Conservation (phyloP, 306 rosid genomes). For the Datisca glomerata region DNA sequence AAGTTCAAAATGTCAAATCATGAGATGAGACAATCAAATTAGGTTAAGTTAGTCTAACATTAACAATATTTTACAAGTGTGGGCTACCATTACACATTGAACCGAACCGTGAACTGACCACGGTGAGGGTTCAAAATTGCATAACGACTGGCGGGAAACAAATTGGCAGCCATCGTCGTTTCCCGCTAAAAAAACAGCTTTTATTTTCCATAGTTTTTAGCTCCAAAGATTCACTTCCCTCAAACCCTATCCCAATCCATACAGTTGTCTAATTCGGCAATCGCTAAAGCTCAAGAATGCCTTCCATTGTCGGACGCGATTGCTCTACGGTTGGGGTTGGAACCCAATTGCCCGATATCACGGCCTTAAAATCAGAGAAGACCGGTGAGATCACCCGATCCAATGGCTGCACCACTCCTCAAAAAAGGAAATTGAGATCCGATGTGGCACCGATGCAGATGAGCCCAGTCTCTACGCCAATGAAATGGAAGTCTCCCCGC, state of each 20-base stretch:
- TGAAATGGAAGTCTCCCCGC: conserved; percentile 38
- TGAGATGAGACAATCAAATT: no score
- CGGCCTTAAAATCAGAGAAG: conserved; percentile 2
- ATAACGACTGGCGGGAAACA: conserved; percentile 14
- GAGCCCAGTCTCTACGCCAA: conserved; percentile 19
- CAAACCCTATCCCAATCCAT: not conserved
- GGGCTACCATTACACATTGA: no score
- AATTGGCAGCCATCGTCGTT: conserved; percentile 1
- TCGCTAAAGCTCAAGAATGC: conserved; percentile 16
- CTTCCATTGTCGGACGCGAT: conserved; percentile 13
- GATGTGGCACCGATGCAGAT: conserved; percentile 14
- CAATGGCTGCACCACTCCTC: conserved; percentile 19
- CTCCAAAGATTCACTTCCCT: not conserved
- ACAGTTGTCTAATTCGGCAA: not conserved
- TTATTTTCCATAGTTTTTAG: not conserved
- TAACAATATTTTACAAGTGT: no score
- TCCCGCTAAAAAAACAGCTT: conserved; percentile 14
- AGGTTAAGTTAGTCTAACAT: no score
- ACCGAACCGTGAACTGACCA: no score
- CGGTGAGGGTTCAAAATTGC: no score
- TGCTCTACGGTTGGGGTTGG: not conserved
- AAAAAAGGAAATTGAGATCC: conserved; percentile 35
- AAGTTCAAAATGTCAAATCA: no score
- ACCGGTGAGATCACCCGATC: conserved; percentile 2
- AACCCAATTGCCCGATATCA: not conserved